phyloP scores from a whole-genome alignment of 345 rosid genomes.

The Hibiscus mutabilis region DNA sequence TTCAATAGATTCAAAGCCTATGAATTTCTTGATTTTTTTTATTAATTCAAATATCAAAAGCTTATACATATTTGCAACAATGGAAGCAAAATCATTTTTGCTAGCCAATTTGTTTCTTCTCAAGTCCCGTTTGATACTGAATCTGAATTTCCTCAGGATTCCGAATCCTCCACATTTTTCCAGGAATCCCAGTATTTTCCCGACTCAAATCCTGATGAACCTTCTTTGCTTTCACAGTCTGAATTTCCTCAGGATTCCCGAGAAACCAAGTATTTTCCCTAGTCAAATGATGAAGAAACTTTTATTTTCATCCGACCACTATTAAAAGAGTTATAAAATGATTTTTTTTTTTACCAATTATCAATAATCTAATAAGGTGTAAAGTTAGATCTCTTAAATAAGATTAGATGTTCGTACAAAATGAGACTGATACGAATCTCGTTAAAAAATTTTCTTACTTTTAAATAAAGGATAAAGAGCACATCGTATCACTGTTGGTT shows the following conservation, averaged over 20 bases:
- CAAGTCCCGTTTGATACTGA: neutral
- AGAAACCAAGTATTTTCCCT: neutral
- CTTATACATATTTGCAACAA: neutral
- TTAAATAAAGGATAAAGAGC: too few species aligned
- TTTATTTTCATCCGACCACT: too few species aligned
- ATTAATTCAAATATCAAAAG: neutral
- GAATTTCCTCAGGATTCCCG: neutral
- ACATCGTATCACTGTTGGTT: too few species aligned
- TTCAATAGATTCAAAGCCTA: neutral
- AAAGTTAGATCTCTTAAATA: too few species aligned
- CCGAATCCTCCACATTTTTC: neutral
- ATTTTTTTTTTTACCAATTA: too few species aligned
- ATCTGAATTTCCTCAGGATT: neutral
- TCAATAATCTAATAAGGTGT: too few species aligned
- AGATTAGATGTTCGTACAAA: too few species aligned
- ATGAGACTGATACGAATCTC: too few species aligned
- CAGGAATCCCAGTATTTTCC: neutral
- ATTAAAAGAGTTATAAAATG: too few species aligned
- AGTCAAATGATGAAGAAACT: neutral
- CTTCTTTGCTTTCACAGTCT: neutral
- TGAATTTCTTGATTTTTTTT: neutral
- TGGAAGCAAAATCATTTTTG: neutral
- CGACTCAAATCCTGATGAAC: neutral
- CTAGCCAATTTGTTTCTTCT: neutral
- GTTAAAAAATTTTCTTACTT: too few species aligned